Conservation (phyloP, 139 green algal species). For the Closterium sp. region DNA sequence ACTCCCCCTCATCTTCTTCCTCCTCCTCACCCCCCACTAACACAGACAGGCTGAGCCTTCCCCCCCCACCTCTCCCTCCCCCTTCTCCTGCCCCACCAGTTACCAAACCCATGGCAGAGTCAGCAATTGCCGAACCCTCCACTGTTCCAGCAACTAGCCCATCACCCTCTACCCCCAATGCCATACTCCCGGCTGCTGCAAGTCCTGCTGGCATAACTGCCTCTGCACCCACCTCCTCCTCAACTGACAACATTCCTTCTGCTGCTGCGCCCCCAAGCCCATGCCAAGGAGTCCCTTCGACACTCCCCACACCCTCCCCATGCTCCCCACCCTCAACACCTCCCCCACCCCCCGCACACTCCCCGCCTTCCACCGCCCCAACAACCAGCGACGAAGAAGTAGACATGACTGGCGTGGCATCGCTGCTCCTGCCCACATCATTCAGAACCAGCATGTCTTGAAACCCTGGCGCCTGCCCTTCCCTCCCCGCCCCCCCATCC, state of each 20-base stretch:
- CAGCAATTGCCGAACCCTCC: neutral
- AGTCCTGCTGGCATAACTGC: neutral
- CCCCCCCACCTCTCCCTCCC: neutral
- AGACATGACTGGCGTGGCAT: neutral
- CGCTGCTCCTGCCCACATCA: neutral
- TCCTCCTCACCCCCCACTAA: neutral
- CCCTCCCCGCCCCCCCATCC: neutral
- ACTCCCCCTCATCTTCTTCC: neutral
- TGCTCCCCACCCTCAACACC: neutral
- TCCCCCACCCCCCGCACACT: neutral
- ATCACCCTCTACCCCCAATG: neutral
- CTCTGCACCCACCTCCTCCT: neutral
- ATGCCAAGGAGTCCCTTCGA: neutral
- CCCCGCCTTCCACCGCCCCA: neutral
- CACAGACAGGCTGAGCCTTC: neutral
- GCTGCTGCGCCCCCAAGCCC: no score
- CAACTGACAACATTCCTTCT: no score
- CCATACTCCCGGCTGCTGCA: neutral
- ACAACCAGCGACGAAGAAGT: neutral
- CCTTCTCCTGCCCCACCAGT: neutral
- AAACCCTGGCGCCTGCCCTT: neutral
- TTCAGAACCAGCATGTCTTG: neutral
- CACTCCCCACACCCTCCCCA: neutral
- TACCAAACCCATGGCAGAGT: neutral
- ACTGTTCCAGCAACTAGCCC: neutral